Evolutionary conservation across 2,329 filamentous ascomycete genomes (phyloP).

Genomic region (Hypoxylon sp.): DNA sequence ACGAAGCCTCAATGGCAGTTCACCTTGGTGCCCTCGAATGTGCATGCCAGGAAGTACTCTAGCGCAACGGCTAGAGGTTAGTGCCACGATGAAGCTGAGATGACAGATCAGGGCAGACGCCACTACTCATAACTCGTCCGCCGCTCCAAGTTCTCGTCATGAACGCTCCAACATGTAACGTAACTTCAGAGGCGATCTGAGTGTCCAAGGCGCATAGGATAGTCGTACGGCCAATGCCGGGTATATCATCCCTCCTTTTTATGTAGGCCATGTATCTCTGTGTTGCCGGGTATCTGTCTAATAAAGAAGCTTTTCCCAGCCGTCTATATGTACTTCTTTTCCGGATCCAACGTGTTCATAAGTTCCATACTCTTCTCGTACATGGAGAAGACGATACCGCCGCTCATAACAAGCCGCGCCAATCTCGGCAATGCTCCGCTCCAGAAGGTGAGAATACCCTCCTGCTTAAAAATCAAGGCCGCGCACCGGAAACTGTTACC

Average conservation of each 20-base stretch:
- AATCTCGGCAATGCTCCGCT: constrained; percentile 90
- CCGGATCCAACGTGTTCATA: constrained; percentile 84
- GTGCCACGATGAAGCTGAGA: constrained; percentile 1
- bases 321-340: constrained; percentile 81
- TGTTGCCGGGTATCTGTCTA: constrained; percentile 47
- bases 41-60: background rate
- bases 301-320: constrained; percentile 22
- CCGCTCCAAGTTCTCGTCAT: background rate
- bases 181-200: background rate
- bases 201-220: constrained; percentile 12
- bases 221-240: background rate
- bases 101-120: background rate
- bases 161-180: background rate
- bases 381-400: constrained; percentile 98
- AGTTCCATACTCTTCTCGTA: constrained; percentile 97
- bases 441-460: constrained; percentile 93
- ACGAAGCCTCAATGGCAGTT: background rate
- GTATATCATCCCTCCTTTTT: background rate
- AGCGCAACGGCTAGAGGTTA: background rate
- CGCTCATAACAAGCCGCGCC: constrained; percentile 87
- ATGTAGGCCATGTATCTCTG: constrained; percentile 6
- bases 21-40: background rate
- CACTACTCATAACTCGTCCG: background rate
- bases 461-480: constrained; percentile 85
- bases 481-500: constrained; percentile 91